phyloP scores from a whole-genome alignment of 176 grass and related monocot genomes.

The Lolium perenne region DNA sequence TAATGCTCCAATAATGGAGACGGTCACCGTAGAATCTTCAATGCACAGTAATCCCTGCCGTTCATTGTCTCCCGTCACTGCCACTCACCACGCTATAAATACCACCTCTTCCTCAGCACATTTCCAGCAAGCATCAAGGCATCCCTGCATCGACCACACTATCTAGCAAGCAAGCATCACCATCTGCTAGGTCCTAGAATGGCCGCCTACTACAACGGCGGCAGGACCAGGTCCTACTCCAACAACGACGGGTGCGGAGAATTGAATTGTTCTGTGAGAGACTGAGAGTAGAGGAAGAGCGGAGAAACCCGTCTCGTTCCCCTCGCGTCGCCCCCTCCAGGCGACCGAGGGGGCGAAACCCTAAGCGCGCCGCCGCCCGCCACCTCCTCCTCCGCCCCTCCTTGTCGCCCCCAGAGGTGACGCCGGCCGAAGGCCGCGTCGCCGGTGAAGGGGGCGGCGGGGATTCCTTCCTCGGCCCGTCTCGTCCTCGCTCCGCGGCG shows the following conservation, averaged over 20 bases:
- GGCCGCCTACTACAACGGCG: constrained; percentile 31
- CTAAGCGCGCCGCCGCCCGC: too few species aligned
- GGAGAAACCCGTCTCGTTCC: too few species aligned
- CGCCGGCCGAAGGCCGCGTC: too few species aligned
- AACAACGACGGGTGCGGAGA: constrained; percentile 15
- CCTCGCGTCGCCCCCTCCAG: too few species aligned
- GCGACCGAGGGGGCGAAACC: too few species aligned
- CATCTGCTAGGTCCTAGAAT: not conserved
- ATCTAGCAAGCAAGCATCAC: not conserved
- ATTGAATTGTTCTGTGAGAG: too few species aligned
- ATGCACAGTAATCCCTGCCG: not conserved
- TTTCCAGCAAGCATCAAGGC: not conserved
- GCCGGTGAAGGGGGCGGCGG: too few species aligned
- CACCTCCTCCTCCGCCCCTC: too few species aligned
- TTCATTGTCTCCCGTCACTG: not conserved
- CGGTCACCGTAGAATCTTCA: not conserved
- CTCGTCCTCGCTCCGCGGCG: too few species aligned
- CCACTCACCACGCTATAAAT: constrained; percentile 36
- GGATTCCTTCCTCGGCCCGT: too few species aligned
- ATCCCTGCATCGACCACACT: not conserved
- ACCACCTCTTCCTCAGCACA: not conserved
- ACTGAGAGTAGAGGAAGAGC: too few species aligned
- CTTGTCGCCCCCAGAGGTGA: too few species aligned
- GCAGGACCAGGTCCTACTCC: constrained; percentile 1
- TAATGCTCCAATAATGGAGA: not conserved